phyloP scores from a whole-genome alignment of 352 stramenopile genomes.

The Globisporangium recalcitrans region DNA sequence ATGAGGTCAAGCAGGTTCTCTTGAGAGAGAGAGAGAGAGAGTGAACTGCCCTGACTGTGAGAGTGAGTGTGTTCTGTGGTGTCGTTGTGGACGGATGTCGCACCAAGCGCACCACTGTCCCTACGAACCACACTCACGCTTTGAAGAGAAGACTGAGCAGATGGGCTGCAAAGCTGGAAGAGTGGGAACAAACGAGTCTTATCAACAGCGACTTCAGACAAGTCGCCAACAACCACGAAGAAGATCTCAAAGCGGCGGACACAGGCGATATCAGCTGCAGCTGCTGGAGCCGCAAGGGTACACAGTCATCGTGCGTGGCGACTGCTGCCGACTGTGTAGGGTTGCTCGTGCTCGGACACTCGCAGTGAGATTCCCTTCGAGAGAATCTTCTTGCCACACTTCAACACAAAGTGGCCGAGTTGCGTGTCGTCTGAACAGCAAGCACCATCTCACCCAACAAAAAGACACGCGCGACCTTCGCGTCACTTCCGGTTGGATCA shows the following conservation, averaged over 20 bases:
- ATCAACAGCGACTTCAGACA: neutral
- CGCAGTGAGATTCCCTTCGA: no score
- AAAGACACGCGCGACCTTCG: slow-evolving; percentile 6
- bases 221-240: neutral
- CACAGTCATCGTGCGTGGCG: no score
- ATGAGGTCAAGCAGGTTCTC: neutral
- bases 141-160: neutral
- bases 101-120: slow-evolving; percentile 10
- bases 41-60: neutral
- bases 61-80: neutral
- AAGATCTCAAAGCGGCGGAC: neutral
- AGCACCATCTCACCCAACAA: neutral
- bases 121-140: slow-evolving; percentile 13
- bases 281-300: no score
- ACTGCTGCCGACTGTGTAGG: no score
- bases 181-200: neutral
- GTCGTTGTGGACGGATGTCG: slow-evolving; percentile 13
- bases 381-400: no score
- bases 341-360: neutral
- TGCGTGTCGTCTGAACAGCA: neutral
- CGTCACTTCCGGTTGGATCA: neutral
- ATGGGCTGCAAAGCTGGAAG: neutral
- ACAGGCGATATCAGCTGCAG: no score
- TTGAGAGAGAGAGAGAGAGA: no score
- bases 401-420: neutral